These are phyloP conservation scores for Agrostemma githago DNA, from an alignment of 148 eudicot species.

Conservation along the genomic window DNA sequence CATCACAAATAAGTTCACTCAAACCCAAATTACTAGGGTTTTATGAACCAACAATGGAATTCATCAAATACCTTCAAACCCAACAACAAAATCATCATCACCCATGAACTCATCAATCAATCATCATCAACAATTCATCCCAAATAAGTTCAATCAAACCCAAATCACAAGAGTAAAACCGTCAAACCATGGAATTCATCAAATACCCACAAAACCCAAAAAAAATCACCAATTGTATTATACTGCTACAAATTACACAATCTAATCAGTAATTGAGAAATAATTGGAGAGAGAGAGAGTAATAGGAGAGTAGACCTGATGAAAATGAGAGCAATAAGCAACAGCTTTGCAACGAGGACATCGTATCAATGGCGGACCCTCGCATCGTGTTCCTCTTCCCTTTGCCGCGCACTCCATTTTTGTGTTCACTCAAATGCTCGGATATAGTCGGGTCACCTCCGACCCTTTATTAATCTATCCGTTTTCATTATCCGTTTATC, in stretches of 20 bases:
- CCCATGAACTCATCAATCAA: no score
- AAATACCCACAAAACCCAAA: not conserved
- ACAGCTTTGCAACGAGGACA: slow-evolving; percentile 71
- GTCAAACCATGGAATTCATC: no score
- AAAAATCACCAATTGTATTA: not conserved
- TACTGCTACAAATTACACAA: no score
- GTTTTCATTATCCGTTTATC: no score
- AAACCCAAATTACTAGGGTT: not conserved
- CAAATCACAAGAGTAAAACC: no score
- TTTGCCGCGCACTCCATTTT: slow-evolving; percentile 85
- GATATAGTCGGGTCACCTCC: no score
- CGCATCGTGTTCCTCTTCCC: slow-evolving; percentile 51
- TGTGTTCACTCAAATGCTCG: not conserved
- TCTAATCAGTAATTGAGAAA: not conserved
- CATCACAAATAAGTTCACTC: no score
- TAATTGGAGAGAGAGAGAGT: not conserved
- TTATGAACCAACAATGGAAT: not conserved
- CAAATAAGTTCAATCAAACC: no score
- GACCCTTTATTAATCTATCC: no score
- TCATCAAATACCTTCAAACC: not conserved
- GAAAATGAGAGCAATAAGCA: slow-evolving; percentile 74
- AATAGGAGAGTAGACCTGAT: slow-evolving; percentile 58
- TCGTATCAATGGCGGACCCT: slow-evolving; percentile 48
- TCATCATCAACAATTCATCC: no score
- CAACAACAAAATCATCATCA: not conserved